Evolutionary conservation across 2,329 filamentous ascomycete species (phyloP), one percentile per base, ranked within the genome.

Genomic region (Cordyceps javanica): DNA sequence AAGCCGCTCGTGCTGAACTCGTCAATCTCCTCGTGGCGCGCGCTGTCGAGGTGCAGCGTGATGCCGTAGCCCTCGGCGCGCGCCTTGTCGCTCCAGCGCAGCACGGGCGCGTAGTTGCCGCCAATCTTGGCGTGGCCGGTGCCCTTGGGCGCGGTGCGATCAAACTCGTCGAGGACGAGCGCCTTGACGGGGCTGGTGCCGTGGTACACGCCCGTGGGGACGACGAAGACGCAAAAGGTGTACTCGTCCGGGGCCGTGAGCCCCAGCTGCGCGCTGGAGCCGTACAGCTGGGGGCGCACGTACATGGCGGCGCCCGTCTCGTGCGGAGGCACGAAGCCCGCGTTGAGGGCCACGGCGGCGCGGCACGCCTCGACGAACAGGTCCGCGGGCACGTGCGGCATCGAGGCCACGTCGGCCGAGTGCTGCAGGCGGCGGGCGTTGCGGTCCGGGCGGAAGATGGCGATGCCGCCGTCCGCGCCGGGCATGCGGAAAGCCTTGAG

Each of bases 1-100:
- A 99, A 97, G 1, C 91, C 93, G 62, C 88, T 92, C 0, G 94
- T 97, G 64, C 89, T 94, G 70, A 97, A 99, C 79, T 99, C 93
- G 68, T 99, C 93, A 61, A 99, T 83, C 70, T 95, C 91, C 60
- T 84, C 87, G 65, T 92, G 83, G 10, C 83, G 89, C 67, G 86
- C 86, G 70, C 89, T 94, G 74, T 97, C 94, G 56, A 97, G 77
- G 71, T 97, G 93, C 67, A 97, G 78, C 2, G 93, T 97, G 68
- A 97, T 97, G n/a, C 90, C 92, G 68, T 83, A 97, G 32, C 93
- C 93, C 60, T 90, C 82, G 19, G 78, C 76, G 59, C 87, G 78
- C 1, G 94, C 93, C 67, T 82, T 87, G 66, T 96, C 91, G 68
- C 90, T 95, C 81, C 90, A 91, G 57, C 89, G 81, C 67, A 97